Percentiles rank a stretch among this genome's conserved stretches.
Evolutionary conservation across 352 stramenopile genomes (phyloP).

Genomic region (Phytophthora macrochlamydospora): DNA sequence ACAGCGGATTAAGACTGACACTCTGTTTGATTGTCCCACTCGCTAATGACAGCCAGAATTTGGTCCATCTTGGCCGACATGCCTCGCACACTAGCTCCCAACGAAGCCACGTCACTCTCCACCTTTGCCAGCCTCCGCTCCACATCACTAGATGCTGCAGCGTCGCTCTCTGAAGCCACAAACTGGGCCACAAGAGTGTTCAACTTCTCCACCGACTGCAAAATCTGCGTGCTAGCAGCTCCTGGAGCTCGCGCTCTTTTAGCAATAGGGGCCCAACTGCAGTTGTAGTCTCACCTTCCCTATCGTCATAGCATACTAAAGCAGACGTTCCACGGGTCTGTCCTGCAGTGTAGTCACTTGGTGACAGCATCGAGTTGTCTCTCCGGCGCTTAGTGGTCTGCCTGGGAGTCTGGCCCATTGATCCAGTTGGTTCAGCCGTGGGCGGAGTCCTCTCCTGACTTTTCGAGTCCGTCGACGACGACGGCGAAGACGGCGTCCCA

Average conservation of each 20-base stretch:
- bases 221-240: conserved; percentile 4
- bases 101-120: conserved; percentile 5
- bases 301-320: background rate
- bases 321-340: background rate
- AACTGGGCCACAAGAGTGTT: conserved; percentile 15
- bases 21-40: background rate
- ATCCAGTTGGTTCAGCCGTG: background rate
- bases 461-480: background rate
- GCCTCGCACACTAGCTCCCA: conserved; percentile 8
- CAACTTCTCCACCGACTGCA: conserved; percentile 16
- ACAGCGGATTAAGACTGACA: background rate
- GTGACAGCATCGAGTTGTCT: background rate
- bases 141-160: background rate
- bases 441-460: background rate
- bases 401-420: background rate
- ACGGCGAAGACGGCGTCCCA: background rate
- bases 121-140: conserved; percentile 10
- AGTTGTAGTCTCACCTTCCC: background rate
- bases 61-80: conserved; percentile 13
- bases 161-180: conserved; percentile 2
- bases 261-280: background rate
- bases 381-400: background rate
- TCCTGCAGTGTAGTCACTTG: background rate
- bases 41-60: conserved; percentile 6
- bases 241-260: background rate